A percentile compares a stretch with the other conserved stretches of the same genome.
Conservation (phyloP, 768 basidiomycete genomes). For the Phaffia australis region DNA sequence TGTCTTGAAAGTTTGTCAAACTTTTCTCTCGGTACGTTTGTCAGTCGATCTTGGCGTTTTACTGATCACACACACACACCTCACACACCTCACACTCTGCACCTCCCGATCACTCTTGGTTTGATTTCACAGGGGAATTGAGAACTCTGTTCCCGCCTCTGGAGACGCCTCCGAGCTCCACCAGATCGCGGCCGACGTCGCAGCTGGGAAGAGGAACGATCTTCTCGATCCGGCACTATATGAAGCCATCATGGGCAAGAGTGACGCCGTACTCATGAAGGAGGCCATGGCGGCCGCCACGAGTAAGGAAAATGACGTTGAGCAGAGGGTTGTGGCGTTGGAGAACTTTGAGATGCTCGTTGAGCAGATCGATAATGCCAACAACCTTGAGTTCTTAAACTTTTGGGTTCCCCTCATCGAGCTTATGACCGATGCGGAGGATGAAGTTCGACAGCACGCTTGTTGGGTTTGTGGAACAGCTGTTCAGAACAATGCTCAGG, state of each 20-base stretch:
- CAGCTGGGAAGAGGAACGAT: slow-evolving; percentile 35
- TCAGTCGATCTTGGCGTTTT: too few species aligned
- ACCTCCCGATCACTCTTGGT: neutral
- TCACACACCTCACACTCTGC: too few species aligned
- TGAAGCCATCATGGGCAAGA: slow-evolving; percentile 71
- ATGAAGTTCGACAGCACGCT: slow-evolving; percentile 54
- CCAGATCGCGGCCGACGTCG: slow-evolving; percentile 19
- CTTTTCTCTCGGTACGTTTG: too few species aligned
- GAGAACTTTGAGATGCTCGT: slow-evolving; percentile 84
- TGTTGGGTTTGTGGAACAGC: slow-evolving; percentile 80
- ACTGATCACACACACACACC: too few species aligned
- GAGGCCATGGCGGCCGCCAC: slow-evolving; percentile 37
- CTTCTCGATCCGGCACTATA: slow-evolving; percentile 59
- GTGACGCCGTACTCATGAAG: slow-evolving; percentile 73
- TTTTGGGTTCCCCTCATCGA: slow-evolving; percentile 68
- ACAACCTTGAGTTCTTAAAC: slow-evolving; percentile 61
- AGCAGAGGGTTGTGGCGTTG: slow-evolving; percentile 40
- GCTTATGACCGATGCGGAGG: slow-evolving; percentile 51
- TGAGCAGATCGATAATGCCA: slow-evolving; percentile 84
- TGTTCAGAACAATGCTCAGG: slow-evolving; percentile 66
- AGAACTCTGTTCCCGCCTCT: slow-evolving; percentile 20
- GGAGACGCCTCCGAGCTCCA: slow-evolving; percentile 25
- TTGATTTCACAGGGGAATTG: slow-evolving; percentile 21
- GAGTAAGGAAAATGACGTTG: slow-evolving; percentile 32
- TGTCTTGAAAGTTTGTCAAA: too few species aligned